phyloP scores from a whole-genome alignment of 441 rosid genomes.

The Geranium incanum region DNA sequence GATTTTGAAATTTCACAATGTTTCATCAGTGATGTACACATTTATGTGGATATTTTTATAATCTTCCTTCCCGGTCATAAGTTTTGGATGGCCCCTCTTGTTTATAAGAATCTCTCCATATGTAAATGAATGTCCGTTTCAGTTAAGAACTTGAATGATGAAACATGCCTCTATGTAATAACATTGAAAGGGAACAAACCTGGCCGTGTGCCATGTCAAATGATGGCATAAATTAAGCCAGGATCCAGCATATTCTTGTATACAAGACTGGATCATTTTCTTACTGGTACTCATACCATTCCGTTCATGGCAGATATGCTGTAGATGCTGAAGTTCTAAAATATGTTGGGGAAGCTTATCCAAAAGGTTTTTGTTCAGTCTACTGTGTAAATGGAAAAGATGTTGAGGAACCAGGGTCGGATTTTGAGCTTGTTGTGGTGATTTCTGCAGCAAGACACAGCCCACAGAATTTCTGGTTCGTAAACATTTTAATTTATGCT shows the following conservation, averaged over 20 bases:
- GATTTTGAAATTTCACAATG: no score
- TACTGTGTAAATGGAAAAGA: conserved; percentile 73
- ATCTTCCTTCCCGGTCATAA: not conserved
- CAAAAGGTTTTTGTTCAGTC: conserved; percentile 78
- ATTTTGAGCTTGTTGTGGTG: conserved; percentile 81
- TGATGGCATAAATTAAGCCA: not conserved
- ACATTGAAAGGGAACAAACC: not conserved
- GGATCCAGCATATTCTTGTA: not conserved
- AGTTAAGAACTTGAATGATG: not conserved
- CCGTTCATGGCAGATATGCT: conserved; percentile 49
- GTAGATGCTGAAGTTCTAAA: conserved; percentile 75
- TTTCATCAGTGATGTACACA: not conserved
- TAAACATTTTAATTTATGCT: conserved; percentile 8
- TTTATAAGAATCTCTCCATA: not conserved
- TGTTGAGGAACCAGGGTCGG: conserved; percentile 67
- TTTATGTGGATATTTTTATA: not conserved
- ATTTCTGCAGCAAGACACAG: conserved; percentile 76
- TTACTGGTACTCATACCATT: not conserved
- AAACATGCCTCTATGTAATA: not conserved
- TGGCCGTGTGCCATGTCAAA: not conserved
- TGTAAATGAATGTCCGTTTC: not conserved
- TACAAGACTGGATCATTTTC: not conserved
- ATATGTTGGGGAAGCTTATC: conserved; percentile 84
- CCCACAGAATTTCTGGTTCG: conserved; percentile 91
- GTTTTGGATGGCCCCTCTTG: not conserved